phyloP scores from a whole-genome alignment of 371 early-diverging fungal genomes.

The Capillidium rhysosporum region DNA sequence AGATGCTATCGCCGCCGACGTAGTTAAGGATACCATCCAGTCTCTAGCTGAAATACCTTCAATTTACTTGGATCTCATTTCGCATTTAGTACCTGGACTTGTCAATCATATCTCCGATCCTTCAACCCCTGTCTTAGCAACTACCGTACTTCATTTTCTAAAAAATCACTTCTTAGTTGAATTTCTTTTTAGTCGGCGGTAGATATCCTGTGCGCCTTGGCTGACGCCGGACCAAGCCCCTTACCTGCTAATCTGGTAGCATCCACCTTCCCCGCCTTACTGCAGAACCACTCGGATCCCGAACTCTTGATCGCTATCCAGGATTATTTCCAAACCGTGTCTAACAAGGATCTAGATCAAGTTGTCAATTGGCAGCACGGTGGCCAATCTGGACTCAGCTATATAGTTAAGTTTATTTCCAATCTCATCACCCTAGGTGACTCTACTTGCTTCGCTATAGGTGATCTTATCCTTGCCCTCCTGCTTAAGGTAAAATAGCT shows the following conservation, averaged over 20 bases:
- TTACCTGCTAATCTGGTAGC: constrained; percentile 46
- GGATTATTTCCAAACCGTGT: constrained; percentile 19
- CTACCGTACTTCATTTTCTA: constrained; percentile 20
- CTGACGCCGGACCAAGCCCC: constrained; percentile 40
- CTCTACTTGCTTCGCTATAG: not conserved
- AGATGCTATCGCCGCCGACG: constrained; percentile 42
- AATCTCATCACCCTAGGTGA: not conserved
- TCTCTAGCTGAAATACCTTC: constrained; percentile 42
- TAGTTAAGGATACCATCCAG: constrained; percentile 58
- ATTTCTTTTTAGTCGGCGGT: constrained; percentile 31
- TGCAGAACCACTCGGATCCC: constrained; percentile 1
- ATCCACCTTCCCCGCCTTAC: not conserved
- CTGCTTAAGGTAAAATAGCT: not conserved
- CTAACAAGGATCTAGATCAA: constrained; percentile 33
- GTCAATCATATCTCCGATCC: constrained; percentile 27
- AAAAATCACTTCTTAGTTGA: not conserved
- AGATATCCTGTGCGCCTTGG: constrained; percentile 41
- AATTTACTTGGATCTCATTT: constrained; percentile 36
- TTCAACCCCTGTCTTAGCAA: constrained; percentile 20
- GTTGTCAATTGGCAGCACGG: constrained; percentile 26
- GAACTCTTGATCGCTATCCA: not conserved
- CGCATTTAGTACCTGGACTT: constrained; percentile 48
- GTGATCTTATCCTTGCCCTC: not conserved
- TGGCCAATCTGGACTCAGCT: not conserved
- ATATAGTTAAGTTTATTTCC: not conserved